phyloP scores from a whole-genome alignment of 495 filamentous ascomycete species.

The Aspergillus panamensis region DNA sequence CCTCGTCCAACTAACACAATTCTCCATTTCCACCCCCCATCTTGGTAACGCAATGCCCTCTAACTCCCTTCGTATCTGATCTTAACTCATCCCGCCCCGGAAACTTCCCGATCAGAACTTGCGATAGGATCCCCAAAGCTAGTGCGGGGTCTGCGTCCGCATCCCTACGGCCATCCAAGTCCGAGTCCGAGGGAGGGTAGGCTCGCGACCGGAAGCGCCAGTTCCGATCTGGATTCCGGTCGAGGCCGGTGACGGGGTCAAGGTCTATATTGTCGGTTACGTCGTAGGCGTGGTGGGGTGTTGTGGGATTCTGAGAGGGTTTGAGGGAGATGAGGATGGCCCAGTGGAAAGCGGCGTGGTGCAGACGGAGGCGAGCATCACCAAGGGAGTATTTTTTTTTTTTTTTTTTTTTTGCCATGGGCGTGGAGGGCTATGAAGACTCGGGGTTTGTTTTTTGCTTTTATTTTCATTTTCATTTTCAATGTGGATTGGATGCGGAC shows the following conservation, averaged over 20 bases:
- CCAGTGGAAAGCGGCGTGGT: constrained; percentile 23
- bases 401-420: constrained; percentile 18
- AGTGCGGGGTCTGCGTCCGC: constrained; percentile 4
- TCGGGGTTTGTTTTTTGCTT: constrained; percentile 5
- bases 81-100: neutral
- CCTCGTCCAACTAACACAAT: constrained; percentile 21
- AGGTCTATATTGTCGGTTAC: constrained; percentile 17
- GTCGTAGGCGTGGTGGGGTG: constrained; percentile 16
- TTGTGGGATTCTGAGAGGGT: neutral
- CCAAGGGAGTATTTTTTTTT: too few relatives aligned
- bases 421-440: constrained; percentile 19
- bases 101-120: constrained; percentile 22
- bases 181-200: neutral
- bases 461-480: too few relatives aligned
- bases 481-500: too few relatives aligned
- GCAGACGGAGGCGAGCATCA: constrained; percentile 12
- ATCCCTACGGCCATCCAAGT: neutral
- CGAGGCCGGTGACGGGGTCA: constrained; percentile 5
- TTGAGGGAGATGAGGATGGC: constrained; percentile 16
- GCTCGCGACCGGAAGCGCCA: constrained; percentile 19
- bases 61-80: neutral
- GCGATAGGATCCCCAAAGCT: constrained; percentile 8
- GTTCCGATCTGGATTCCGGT: constrained; percentile 9
- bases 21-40: constrained; percentile 8
- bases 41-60: constrained; percentile 9